A percentile compares a stretch with the other conserved stretches of the same genome.
phyloP scores from a whole-genome alignment of 495 filamentous ascomycete species.

The Penicillium macrosclerotiorum region DNA sequence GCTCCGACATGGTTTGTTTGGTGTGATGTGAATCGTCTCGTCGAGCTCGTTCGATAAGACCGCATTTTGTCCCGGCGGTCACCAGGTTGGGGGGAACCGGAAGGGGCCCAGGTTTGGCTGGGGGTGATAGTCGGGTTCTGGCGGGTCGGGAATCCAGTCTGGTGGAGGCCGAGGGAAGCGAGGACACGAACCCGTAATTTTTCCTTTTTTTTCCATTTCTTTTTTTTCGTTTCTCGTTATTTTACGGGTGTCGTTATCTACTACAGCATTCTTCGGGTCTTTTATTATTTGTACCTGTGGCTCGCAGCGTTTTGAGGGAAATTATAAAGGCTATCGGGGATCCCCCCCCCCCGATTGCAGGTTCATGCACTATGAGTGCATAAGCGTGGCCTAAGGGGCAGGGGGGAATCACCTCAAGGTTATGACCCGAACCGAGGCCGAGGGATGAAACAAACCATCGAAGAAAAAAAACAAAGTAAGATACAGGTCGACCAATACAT shows the following conservation, averaged over 20 bases:
- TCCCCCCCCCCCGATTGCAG: neutral
- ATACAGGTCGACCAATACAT: too few species aligned
- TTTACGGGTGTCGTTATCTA: constrained; percentile 2
- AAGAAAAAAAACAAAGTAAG: too few species aligned
- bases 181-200: constrained; percentile 15
- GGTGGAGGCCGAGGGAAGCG: constrained; percentile 26
- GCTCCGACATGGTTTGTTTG: neutral
- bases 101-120: constrained; percentile 6
- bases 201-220: constrained; percentile 26
- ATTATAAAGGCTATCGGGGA: constrained; percentile 5
- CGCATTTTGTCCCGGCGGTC: constrained; percentile 4
- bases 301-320: neutral
- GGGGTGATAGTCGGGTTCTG: constrained; percentile 21
- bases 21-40: neutral
- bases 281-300: too few species aligned
- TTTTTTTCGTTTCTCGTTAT: constrained; percentile 18
- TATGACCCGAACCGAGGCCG: neutral
- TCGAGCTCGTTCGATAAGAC: neutral
- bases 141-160: constrained; percentile 24
- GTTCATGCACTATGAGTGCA: constrained; percentile 1
- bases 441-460: neutral
- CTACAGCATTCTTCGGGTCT: neutral
- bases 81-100: constrained; percentile 19
- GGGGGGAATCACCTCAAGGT: neutral
- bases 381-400: neutral